Conservation (phyloP, 2,329 filamentous ascomycete genomes). For the Epichloe coenophiala region DNA sequence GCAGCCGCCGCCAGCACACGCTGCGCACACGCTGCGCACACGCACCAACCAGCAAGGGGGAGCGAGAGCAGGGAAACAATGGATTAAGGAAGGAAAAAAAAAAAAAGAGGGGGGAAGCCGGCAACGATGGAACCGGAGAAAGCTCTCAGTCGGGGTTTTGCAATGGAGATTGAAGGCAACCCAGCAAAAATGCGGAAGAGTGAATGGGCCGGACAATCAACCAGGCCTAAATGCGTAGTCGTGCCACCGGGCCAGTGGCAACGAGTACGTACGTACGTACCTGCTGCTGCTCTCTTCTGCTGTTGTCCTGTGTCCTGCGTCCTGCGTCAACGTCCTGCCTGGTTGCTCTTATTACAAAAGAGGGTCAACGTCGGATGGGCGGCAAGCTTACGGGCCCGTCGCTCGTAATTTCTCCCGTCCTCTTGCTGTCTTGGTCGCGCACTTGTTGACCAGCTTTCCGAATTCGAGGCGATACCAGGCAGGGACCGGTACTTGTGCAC, state of each 20-base stretch:
- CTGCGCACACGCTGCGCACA: neutral
- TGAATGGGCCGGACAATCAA: constrained; percentile 4
- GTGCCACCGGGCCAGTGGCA: neutral
- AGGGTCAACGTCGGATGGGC: constrained; percentile 1
- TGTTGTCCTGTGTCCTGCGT: neutral
- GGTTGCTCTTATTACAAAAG: neutral
- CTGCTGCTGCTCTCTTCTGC: neutral
- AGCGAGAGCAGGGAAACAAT: neutral
- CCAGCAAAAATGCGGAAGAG: constrained; percentile 5
- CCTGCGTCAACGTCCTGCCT: neutral
- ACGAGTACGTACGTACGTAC: neutral
- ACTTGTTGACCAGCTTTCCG: neutral
- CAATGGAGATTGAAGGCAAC: constrained; percentile 2
- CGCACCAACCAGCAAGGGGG: neutral
- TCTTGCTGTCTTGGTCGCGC: neutral
- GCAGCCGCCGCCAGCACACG: constrained; percentile 8
- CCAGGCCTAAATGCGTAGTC: neutral
- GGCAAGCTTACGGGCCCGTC: neutral
- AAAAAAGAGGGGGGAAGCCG: neutral
- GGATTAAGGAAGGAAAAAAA: neutral
- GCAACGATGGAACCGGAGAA: constrained; percentile 1
- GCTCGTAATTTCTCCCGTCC: neutral
- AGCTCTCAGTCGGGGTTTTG: constrained; percentile 4
- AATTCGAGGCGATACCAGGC: neutral
- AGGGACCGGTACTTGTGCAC: constrained; percentile 2